A percentile compares a stretch with the other conserved stretches of the same genome.
Evolutionary conservation across 345 rosid species (phyloP).

Genomic region (Pistacia vera): DNA sequence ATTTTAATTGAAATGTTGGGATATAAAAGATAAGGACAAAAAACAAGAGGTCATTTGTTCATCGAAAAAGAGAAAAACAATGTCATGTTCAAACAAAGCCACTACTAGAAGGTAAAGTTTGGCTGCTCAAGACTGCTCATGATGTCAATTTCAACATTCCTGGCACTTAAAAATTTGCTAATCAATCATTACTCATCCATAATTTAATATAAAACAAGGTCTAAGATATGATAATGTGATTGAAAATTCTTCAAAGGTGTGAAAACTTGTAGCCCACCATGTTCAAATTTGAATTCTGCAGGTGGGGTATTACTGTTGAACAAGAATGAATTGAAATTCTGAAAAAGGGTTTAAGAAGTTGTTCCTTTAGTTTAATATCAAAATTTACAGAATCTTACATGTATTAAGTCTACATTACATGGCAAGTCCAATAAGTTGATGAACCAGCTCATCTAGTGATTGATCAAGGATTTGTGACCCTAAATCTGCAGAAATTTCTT

Average conservation of each 20-base stretch:
- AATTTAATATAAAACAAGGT: neutral
- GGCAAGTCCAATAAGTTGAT: constrained; percentile 24
- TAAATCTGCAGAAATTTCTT: constrained; percentile 39
- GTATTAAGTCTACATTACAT: constrained; percentile 18
- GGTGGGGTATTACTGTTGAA: neutral
- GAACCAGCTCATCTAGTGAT: constrained; percentile 41
- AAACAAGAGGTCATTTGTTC: neutral
- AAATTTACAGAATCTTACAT: constrained; percentile 24
- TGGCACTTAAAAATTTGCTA: neutral
- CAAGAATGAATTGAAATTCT: neutral
- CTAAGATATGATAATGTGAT: neutral
- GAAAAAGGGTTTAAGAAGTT: neutral
- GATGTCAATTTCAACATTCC: neutral
- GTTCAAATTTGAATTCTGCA: neutral
- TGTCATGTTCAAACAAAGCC: neutral
- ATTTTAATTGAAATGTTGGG: neutral
- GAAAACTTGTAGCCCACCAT: neutral
- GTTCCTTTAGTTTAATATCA: neutral
- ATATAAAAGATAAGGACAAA: neutral
- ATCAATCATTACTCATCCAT: constrained; percentile 1
- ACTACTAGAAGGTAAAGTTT: neutral
- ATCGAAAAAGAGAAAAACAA: neutral
- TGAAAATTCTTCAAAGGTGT: neutral
- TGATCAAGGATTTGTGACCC: constrained; percentile 37
- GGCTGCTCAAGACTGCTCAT: neutral